Evolutionary conservation across 768 basidiomycete genomes (phyloP).

Genomic region (Tubosaeta sp.): DNA sequence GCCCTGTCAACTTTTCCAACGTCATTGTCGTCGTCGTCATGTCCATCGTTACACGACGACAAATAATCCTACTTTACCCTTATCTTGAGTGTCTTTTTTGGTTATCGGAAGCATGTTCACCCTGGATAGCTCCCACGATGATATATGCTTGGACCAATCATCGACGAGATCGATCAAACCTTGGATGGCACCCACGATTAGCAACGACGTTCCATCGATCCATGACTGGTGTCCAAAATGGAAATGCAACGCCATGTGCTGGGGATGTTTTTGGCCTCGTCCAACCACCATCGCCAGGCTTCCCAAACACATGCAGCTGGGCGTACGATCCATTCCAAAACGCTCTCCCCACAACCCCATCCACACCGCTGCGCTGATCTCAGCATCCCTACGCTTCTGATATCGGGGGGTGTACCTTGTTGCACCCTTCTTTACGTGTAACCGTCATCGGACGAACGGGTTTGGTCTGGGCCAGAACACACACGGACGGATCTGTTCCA

Average conservation of each 20-base stretch:
- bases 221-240: neutral
- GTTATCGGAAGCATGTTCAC: slow-evolving; percentile 3
- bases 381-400: neutral
- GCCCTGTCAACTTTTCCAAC: no score
- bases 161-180: slow-evolving; percentile 15
- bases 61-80: slow-evolving; percentile 10
- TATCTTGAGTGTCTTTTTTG: slow-evolving; percentile 17
- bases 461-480: neutral
- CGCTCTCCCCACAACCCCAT: no score
- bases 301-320: neutral
- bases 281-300: neutral
- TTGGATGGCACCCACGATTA: slow-evolving; percentile 8
- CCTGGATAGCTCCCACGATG: slow-evolving; percentile 13
- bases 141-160: slow-evolving; percentile 5
- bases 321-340: no score
- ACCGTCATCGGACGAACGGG: neutral
- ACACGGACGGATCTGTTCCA: slow-evolving; percentile 7
- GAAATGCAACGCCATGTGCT: neutral
- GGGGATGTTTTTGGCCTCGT: no score
- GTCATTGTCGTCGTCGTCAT: neutral
- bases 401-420: neutral
- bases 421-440: slow-evolving; percentile 1
- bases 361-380: neutral
- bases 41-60: neutral
- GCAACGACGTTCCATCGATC: slow-evolving; percentile 9